Percentiles rank a stretch among this genome's conserved stretches.
phyloP scores from a whole-genome alignment of 1,284 basidiomycete genomes.

The Boletus semigastroideus region DNA sequence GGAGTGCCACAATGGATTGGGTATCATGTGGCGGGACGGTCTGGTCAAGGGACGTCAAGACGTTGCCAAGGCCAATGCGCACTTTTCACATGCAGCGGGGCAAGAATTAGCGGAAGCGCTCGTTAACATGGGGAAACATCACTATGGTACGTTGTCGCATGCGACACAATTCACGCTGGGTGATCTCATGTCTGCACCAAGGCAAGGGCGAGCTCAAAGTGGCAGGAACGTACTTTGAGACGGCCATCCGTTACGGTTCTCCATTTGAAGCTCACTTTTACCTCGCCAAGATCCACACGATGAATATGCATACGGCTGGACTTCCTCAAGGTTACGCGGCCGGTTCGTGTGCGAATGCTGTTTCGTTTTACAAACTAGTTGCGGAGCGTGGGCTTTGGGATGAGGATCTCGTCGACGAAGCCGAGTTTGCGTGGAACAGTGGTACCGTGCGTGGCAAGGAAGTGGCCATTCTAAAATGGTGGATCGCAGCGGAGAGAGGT shows the following conservation, averaged over 20 bases:
- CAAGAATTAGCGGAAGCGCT: slow-evolving; percentile 89
- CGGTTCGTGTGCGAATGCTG: slow-evolving; percentile 79
- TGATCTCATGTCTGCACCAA: slow-evolving; percentile 32
- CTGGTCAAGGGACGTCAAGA: slow-evolving; percentile 68
- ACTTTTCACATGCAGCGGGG: slow-evolving; percentile 81
- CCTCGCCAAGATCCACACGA: slow-evolving; percentile 75
- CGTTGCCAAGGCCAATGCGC: slow-evolving; percentile 61
- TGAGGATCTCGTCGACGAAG: slow-evolving; percentile 80
- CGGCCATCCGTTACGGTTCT: slow-evolving; percentile 80
- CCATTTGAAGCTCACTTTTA: slow-evolving; percentile 94
- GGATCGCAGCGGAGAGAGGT: slow-evolving; percentile 90
- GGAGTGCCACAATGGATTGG: slow-evolving; percentile 87
- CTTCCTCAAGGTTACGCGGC: slow-evolving; percentile 50
- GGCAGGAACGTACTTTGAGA: slow-evolving; percentile 77
- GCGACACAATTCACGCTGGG: not conserved
- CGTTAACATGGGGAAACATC: slow-evolving; percentile 85
- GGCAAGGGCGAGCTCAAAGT: slow-evolving; percentile 61
- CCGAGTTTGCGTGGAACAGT: slow-evolving; percentile 76
- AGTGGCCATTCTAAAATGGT: slow-evolving; percentile 87
- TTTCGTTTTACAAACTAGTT: slow-evolving; percentile 88
- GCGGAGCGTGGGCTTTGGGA: slow-evolving; percentile 88
- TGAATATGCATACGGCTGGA: slow-evolving; percentile 45
- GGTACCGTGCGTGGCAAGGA: slow-evolving; percentile 69
- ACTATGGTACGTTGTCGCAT: slow-evolving; percentile 60
- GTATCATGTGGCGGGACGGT: slow-evolving; percentile 91